Base-by-base conservation (phyloP, 129 eudicot genomes). In the Helianthus annuus region DNA sequence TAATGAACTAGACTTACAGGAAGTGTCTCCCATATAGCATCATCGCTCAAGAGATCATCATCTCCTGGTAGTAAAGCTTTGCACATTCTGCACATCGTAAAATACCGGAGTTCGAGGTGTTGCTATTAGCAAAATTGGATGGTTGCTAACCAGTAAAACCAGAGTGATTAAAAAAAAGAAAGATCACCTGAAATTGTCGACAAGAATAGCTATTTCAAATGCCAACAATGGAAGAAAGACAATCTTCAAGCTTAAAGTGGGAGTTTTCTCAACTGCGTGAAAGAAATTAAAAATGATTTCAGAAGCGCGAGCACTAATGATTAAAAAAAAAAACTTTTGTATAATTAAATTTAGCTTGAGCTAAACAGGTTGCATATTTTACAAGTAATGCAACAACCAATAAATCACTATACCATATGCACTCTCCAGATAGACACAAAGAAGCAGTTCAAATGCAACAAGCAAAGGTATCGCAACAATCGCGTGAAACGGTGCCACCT, bases 401-500 rank as follows among this genome's bases (percentile, higher is more conserved):
- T 58, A 75, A n/a, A 46, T 69, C 76, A 70, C 48, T 82, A 78
- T 91, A 90, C 97, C 91, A 72, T 79, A 68, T 71, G 65, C 34
- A 75, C 91, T 90, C 84, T 90, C 94, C 48, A 90, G 86, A 81
- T 81, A 85, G 73, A 87, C 83, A 85, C 97, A 90, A 55, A 90
- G 89, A 60, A 90, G 97, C 81, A 90, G 82, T 80, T 90, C 97
- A 65, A 90, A 90, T 58, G 95, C 91, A 77, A 90, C 68, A 71
- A 90, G 85, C 89, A 90, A 83, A 17, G 97, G 97, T 52, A 80
- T 76, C 4, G 96, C 93, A 64, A 87, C 96, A 64, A 90, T 79
- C 19, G 91, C 89, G 79, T 90, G 97, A 80, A 89, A 90, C 22
- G 97, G 94, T 67, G 94, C 91, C 97, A 93, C 85, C 97, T 90